Conservation (phyloP, 2,329 filamentous ascomycete species). For the Harringtonia lauricola region DNA sequence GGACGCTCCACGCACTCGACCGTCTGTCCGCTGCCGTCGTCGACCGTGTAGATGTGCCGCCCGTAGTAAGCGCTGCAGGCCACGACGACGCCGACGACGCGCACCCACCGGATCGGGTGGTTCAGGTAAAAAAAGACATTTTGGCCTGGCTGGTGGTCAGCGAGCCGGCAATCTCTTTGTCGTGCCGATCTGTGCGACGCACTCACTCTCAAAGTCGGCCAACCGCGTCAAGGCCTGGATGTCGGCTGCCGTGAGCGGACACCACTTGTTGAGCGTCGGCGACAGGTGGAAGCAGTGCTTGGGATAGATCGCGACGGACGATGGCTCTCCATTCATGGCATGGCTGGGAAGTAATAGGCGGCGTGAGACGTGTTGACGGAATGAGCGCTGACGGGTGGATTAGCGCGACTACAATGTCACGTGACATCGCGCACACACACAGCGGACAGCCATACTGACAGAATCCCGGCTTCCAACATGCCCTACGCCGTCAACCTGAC, state of each 20-base stretch:
- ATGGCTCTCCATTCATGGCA: slow-evolving; percentile 37
- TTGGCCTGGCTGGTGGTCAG: slow-evolving; percentile 27
- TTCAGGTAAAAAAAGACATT: slow-evolving; percentile 58
- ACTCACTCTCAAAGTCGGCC: slow-evolving; percentile 41
- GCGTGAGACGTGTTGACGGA: too few relatives aligned
- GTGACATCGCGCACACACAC: too few relatives aligned
- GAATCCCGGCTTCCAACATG: too few relatives aligned
- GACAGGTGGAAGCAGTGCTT: slow-evolving; percentile 54
- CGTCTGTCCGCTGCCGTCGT: slow-evolving; percentile 52
- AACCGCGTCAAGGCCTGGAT: slow-evolving; percentile 35
- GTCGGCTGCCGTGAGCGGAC: slow-evolving; percentile 40
- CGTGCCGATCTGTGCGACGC: too few relatives aligned
- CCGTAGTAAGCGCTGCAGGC: slow-evolving; percentile 40
- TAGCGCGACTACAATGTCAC: too few relatives aligned
- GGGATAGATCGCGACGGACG: slow-evolving; percentile 33
- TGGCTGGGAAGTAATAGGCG: slow-evolving; percentile 15
- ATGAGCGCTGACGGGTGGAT: too few relatives aligned
- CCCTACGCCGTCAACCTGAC: too few relatives aligned
- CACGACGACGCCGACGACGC: slow-evolving; percentile 59
- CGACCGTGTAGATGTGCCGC: slow-evolving; percentile 44
- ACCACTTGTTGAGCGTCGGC: slow-evolving; percentile 49
- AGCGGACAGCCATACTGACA: too few relatives aligned
- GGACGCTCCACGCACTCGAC: slow-evolving; percentile 39
- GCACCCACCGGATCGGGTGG: slow-evolving; percentile 67
- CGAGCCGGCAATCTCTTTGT: background rate